Evolutionary conservation across 169 alveolate genomes (phyloP).

Genomic region (Cryptosporidium sp.): DNA sequence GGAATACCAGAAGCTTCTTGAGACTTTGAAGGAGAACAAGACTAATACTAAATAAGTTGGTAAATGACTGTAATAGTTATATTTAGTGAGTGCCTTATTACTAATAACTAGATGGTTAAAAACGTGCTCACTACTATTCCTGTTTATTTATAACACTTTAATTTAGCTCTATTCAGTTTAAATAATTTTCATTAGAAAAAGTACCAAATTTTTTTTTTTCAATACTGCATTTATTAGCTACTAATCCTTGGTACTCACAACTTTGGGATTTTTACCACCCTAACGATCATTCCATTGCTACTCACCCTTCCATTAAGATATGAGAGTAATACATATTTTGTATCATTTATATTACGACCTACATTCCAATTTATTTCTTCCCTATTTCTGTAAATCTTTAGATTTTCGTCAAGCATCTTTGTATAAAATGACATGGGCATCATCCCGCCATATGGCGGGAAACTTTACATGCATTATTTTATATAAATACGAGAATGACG

Average conservation of each 20-base stretch:
- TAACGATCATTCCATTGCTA: too few relatives aligned
- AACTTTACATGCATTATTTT: constrained; percentile 58
- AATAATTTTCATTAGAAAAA: constrained; percentile 5
- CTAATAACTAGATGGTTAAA: constrained; percentile 16
- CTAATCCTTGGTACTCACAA: not conserved
- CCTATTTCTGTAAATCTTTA: too few relatives aligned
- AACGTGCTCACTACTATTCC: constrained; percentile 18
- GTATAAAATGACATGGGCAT: constrained; percentile 15
- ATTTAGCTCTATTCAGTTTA: constrained; percentile 18
- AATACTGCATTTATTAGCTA: not conserved
- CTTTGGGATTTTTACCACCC: not conserved
- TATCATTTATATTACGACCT: too few relatives aligned
- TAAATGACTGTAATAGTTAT: constrained; percentile 39
- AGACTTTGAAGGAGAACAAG: constrained; percentile 22
- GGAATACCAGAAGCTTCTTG: constrained; percentile 55
- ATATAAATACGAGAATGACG: constrained; percentile 20
- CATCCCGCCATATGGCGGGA: constrained; percentile 67
- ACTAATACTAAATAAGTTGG: constrained; percentile 27
- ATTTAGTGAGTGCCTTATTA: not conserved
- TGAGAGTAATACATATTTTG: too few relatives aligned
- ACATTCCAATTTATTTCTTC: too few relatives aligned
- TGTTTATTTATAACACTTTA: constrained; percentile 31
- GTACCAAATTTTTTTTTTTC: not conserved
- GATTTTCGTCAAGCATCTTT: not conserved
- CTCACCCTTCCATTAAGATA: too few relatives aligned